Evolutionary conservation across 768 basidiomycete genomes (phyloP), one percentile per base, ranked within the genome.

Genomic region (Suillus placidus): DNA sequence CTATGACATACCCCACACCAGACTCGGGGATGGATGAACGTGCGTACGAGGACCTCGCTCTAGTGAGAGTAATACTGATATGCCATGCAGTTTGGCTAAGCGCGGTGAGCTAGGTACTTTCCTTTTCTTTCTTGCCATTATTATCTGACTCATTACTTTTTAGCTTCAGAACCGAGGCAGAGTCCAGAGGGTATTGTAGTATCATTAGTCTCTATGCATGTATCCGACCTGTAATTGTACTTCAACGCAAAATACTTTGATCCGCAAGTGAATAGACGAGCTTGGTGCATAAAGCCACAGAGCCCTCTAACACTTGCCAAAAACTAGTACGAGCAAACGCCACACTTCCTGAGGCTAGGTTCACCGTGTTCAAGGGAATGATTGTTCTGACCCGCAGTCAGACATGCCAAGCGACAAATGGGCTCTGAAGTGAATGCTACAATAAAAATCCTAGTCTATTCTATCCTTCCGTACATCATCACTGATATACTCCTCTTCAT

Each of bases 401-500:
- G 8, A 54, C 32, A 34, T 55, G 32, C 20, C 32, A 54, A 34
- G 6, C 32, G 32, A 54, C 20, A 35, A n/a, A 34, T 54, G 32
- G 5, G 52, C 52, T 20, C 18, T 54, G 5, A 4, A n/a, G 34
- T 13, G 32, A n/a, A 55, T 55, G 20, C 10, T 55, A 34, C 26
- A 42, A 40, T 30, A 32, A n/a, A 45, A 6, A 32, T 20, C 43
- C 58, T 12, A 37, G 9, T 64, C 49, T n/a, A 65, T 43, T n/a
- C 47, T 35, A 35, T 51, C 13, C 63, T 26, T 20, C 40, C 42
- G 64, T 18, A 47, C 40, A 49, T 57, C 55, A 18, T 76, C 74
- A 32, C 61, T 43, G 5, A 1, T 2, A 45, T 62, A 64, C n/a
- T 76, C 80, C 64, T 87, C 87, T 49, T 85, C 85, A 40, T 83